Evolutionary conservation across 345 rosid genomes (phyloP), one percentile per base, ranked within the genome.

Genomic region (Citrus glauca): DNA sequence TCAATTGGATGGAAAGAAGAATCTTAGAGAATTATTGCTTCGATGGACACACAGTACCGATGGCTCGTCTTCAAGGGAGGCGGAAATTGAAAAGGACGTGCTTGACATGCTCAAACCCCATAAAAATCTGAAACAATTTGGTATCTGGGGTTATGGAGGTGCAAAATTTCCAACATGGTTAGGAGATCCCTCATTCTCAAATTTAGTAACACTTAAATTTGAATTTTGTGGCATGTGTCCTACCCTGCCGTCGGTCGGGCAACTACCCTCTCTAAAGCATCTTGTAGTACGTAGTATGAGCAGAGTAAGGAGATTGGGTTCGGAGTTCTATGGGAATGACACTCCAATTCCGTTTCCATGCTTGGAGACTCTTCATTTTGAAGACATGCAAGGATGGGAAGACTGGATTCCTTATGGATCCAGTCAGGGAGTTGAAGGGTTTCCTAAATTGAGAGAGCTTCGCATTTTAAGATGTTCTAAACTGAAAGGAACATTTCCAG

Each of bases 361-460:
- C 1, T 28, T 68, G 63, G 73, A 74, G 61, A 67, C 35, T 19
- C 53, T 74, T 35, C 9, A 1, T 59, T 84, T 87, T 75, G 32
- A 70, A 19, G 56, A 20, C 17, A 62, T 84, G 84, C 42, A 11
- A 11, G 74, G 73, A 76, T 84, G 86, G 89, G 77, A 78, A 38
- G 79, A 61, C 25, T 84, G 89, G 86, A 45, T 37, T 73, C 8
- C 81, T 20, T 66, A 65, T 2, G 69, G 48, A 78, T 61, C 10
- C 1, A 0, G 5, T 42, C 6, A 16, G 1, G 50, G 1, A 1
- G 4, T 42, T 42, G 79, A 76, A 28, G 69, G 40, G 20, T 85
- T 87, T 66, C 83, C 87, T 35, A 24, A 78, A 33, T 81, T 82
- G 40, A 77, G 63, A 22, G 63, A 81, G 55, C 86, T 87, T 67